These are phyloP conservation scores for Lathyrus sativus DNA, from an alignment of 306 rosid species.

Conservation along the genomic window DNA sequence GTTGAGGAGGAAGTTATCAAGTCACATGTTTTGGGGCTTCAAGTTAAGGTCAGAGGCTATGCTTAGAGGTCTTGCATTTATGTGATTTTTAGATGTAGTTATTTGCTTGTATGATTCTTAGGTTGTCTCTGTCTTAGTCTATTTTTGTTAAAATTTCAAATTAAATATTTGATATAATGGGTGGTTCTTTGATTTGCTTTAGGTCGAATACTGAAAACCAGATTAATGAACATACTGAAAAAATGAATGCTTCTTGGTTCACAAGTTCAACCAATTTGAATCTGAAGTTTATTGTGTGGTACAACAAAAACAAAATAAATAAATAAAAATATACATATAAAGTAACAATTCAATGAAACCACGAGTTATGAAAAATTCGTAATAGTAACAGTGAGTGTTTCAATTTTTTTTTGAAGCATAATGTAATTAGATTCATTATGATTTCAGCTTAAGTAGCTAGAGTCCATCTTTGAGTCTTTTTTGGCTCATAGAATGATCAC, in stretches of 20 bases:
- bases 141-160: background rate
- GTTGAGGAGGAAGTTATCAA: constrained; percentile 70
- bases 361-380: background rate
- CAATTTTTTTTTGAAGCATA: background rate
- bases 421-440: background rate
- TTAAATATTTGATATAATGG: background rate
- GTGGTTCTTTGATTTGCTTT: background rate
- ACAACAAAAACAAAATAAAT: background rate
- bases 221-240: background rate
- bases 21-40: constrained; percentile 85
- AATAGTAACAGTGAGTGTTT: too few species aligned
- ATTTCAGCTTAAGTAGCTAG: background rate
- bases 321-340: background rate
- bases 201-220: constrained; percentile 11
- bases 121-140: background rate
- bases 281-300: constrained; percentile 20
- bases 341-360: background rate
- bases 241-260: constrained; percentile 9
- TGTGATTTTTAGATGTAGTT: background rate
- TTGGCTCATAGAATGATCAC: constrained; percentile 20
- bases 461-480: constrained; percentile 9
- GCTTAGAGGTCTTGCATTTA: constrained; percentile 29
- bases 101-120: constrained; percentile 1
- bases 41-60: constrained; percentile 54
- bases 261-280: background rate